Conservation (phyloP, 2,329 filamentous ascomycete species). For the Xylaria polymorpha region DNA sequence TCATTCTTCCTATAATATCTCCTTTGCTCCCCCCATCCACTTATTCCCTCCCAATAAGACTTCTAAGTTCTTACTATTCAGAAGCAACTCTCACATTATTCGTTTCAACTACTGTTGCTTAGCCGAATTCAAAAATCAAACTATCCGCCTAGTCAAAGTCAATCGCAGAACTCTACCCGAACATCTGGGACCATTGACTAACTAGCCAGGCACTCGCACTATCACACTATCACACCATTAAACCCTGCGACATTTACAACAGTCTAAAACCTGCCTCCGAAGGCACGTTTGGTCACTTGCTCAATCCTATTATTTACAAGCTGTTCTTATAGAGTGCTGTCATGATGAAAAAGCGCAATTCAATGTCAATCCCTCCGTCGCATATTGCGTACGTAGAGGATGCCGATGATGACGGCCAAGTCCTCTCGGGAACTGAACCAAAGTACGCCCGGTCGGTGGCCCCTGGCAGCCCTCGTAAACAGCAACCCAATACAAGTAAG, state of each 20-base stretch:
- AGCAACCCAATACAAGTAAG: constrained; percentile 65
- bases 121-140: constrained; percentile 19
- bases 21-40: constrained; percentile 2
- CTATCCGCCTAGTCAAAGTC: constrained; percentile 27
- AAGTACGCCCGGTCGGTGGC: constrained; percentile 61
- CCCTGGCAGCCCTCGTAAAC: constrained; percentile 58
- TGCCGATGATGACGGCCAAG: constrained; percentile 61
- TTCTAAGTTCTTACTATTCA: background rate
- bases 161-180: constrained; percentile 24
- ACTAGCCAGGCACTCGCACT: constrained; percentile 13
- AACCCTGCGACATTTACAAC: background rate
- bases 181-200: constrained; percentile 14
- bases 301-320: constrained; percentile 40
- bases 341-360: constrained; percentile 57
- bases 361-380: constrained; percentile 46
- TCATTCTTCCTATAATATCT: constrained; percentile 14
- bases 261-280: constrained; percentile 28
- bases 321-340: constrained; percentile 2
- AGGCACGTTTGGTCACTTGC: constrained; percentile 36
- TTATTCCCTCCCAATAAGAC: background rate
- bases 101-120: background rate
- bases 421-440: constrained; percentile 53
- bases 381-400: constrained; percentile 61
- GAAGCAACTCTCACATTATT: constrained; percentile 4
- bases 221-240: background rate